Conservation (phyloP, 2,329 filamentous ascomycete genomes). For the Clarireedia hainanense region DNA sequence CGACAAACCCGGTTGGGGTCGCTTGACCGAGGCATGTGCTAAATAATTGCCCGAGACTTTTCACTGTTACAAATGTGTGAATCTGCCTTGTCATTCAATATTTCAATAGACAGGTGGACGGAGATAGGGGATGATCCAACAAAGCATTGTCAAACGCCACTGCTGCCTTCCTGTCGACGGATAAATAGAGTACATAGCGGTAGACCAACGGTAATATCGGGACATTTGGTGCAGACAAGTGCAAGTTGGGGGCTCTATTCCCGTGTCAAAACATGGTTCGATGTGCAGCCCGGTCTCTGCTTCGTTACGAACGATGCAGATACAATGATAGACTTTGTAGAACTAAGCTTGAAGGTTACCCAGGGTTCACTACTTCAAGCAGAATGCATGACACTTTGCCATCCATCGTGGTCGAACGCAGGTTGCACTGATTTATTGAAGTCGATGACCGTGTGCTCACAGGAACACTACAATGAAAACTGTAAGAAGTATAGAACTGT, state of each 20-base stretch:
- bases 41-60: neutral
- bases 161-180: too few relatives aligned
- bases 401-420: too few relatives aligned
- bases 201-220: neutral
- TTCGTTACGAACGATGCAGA: slow-evolving; percentile 1
- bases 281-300: neutral
- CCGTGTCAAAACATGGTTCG: neutral
- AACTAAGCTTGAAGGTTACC: too few relatives aligned
- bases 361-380: too few relatives aligned
- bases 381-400: too few relatives aligned
- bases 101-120: neutral
- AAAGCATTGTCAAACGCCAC: too few relatives aligned
- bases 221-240: neutral
- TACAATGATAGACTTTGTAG: neutral
- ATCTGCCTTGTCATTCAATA: neutral
- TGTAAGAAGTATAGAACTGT: too few relatives aligned
- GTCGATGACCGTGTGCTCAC: too few relatives aligned
- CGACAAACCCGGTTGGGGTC: neutral
- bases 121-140: too few relatives aligned
- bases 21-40: slow-evolving; percentile 11
- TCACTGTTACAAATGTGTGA: neutral
- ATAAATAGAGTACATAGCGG: neutral
- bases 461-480: too few relatives aligned
- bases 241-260: neutral
- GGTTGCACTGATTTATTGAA: too few relatives aligned